Evolutionary conservation across 2,329 filamentous ascomycete species (phyloP).

Genomic region (Ophiosphaerella herpotricha): DNA sequence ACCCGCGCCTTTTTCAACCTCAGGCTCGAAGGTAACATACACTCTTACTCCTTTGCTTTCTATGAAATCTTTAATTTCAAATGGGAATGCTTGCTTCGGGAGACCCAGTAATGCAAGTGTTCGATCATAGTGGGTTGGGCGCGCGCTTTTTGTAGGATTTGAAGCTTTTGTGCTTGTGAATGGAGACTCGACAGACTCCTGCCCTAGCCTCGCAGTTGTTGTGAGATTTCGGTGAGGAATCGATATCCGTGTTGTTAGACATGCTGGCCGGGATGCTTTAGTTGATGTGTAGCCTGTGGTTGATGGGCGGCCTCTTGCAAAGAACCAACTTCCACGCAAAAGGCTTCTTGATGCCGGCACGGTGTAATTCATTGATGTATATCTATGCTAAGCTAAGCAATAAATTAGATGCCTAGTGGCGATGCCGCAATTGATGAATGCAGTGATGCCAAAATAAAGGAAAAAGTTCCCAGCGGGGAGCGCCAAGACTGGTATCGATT

Average conservation of each 20-base stretch:
- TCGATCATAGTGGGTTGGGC: slow-evolving; percentile 1
- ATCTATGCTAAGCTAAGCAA: too few relatives aligned
- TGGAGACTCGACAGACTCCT: neutral
- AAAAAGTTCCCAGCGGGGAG: too few relatives aligned
- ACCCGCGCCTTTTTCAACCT: neutral
- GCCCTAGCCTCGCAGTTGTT: neutral
- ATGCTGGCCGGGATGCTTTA: neutral
- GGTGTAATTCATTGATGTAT: too few relatives aligned
- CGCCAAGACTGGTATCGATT: too few relatives aligned
- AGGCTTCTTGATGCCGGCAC: slow-evolving; percentile 23
- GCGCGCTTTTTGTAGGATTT: neutral
- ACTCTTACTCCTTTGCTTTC: slow-evolving; percentile 18
- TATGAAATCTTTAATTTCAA: slow-evolving; percentile 19
- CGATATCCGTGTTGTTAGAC: neutral
- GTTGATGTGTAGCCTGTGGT: slow-evolving; percentile 3
- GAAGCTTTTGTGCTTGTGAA: neutral
- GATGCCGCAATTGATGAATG: too few relatives aligned
- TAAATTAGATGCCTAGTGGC: too few relatives aligned
- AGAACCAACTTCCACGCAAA: slow-evolving; percentile 13
- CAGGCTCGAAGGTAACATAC: slow-evolving; percentile 13
- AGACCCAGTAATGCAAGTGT: slow-evolving; percentile 17
- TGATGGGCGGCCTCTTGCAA: slow-evolving; percentile 11
- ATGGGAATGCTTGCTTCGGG: slow-evolving; percentile 7
- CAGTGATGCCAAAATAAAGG: too few relatives aligned
- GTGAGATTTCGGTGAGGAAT: neutral